Evolutionary conservation across 192 early-diverging fungal species (phyloP).

Genomic region (Podila epigama): DNA sequence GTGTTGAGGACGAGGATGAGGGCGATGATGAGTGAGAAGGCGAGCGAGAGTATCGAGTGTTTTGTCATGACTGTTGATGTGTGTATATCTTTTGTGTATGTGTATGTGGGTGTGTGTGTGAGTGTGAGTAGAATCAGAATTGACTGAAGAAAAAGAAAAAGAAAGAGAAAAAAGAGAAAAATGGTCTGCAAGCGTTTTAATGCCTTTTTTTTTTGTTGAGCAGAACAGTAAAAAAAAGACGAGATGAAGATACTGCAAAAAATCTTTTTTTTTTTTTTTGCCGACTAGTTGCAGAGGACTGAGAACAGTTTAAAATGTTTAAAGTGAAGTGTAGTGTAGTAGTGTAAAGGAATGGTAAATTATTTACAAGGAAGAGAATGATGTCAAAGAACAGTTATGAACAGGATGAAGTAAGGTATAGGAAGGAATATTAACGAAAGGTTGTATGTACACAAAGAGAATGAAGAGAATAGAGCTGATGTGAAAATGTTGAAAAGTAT

Average conservation of each 20-base stretch:
- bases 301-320: not conserved
- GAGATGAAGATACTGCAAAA: not conserved
- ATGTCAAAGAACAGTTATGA: too few species aligned
- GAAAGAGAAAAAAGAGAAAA: slow-evolving; percentile 2
- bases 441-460: too few species aligned
- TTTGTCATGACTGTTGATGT: slow-evolving; percentile 6
- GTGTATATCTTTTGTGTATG: not conserved
- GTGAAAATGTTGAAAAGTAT: too few species aligned
- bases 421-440: too few species aligned
- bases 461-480: too few species aligned
- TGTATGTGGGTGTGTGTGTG: not conserved
- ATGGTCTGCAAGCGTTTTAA: not conserved
- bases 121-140: slow-evolving; percentile 8
- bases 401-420: too few species aligned
- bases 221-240: too few species aligned
- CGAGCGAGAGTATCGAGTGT: slow-evolving; percentile 15
- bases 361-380: too few species aligned
- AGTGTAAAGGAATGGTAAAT: too few species aligned
- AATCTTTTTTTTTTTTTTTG: too few species aligned
- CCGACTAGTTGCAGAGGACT: not conserved
- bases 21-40: slow-evolving; percentile 4
- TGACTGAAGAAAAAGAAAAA: slow-evolving; percentile 15
- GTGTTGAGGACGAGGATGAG: slow-evolving; percentile 5
- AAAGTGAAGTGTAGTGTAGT: too few species aligned
- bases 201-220: not conserved